Evolutionary conservation across 225 moss, liverwort and hornwort genomes (phyloP).

Genomic region (Marchantia paleacea): DNA sequence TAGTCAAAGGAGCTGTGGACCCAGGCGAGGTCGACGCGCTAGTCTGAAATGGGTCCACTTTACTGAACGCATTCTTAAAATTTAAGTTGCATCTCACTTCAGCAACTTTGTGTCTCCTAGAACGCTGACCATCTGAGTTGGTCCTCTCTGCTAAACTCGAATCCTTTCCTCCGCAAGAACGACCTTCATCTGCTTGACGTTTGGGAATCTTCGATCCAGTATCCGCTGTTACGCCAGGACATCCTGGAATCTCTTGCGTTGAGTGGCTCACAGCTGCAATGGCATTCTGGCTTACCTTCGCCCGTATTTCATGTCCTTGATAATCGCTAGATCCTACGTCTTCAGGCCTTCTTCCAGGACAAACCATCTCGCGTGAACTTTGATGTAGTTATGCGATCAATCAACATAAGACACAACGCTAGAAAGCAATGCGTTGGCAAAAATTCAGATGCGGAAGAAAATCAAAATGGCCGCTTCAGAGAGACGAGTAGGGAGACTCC

Average conservation of each 20-base stretch:
- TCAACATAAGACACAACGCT: neutral
- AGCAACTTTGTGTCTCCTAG: neutral
- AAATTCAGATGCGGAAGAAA: neutral
- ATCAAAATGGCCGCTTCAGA: neutral
- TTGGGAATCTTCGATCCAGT: neutral
- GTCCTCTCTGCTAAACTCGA: neutral
- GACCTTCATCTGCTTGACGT: neutral
- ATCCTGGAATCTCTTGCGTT: neutral
- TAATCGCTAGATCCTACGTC: slow-evolving; percentile 16
- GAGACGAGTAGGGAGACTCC: neutral
- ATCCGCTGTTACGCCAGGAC: neutral
- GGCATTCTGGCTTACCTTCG: neutral
- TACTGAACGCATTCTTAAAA: neutral
- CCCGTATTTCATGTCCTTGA: slow-evolving; percentile 9
- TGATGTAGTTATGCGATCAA: neutral
- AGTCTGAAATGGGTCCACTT: neutral
- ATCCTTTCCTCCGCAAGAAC: neutral
- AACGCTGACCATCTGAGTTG: neutral
- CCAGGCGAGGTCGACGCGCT: neutral
- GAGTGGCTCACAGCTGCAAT: neutral
- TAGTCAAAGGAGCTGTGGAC: neutral
- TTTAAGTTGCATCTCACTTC: neutral
- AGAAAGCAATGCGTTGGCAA: neutral
- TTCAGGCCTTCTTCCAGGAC: neutral
- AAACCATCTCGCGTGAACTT: slow-evolving; percentile 14